Evolutionary conservation across 2,329 filamentous ascomycete species (phyloP), one percentile per base, ranked within the genome.

Genomic region (Xylariaceae sp.): DNA sequence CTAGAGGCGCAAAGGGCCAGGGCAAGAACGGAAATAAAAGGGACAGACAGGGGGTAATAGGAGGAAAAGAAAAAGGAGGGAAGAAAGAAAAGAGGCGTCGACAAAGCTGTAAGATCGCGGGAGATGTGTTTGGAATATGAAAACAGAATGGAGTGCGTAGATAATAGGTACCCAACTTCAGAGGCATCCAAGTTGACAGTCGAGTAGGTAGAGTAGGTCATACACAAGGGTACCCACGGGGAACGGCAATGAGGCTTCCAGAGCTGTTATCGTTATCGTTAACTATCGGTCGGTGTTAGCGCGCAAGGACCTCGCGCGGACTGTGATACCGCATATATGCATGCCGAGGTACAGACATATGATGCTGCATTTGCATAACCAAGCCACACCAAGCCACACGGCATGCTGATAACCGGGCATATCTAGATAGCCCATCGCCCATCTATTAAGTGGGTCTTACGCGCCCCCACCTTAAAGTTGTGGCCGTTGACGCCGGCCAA

Each of bases 201-300:
- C 19, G 19, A 42, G 40, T 26, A 42, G 26, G 19, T 26, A 42
- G 29, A 2, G 40, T 4, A 4, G 11, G 9, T 29, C 19, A 43
- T 19, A 19, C 19, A 19, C 35, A 11, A 47, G 30, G 43, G 35
- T 47, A 34, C 11, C n/a, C 3, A 47, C 42, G 26, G 30, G 34
- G 39, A 34, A n/a, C 19, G 34, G 26, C 19, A 39, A 26, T 30
- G 19, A 32, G 48, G 48, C 51, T 52, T 40, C 35, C 31, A 44
- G 47, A 43, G 48, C n/a, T 40, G 48, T 47, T 59, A 59, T 59
- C 57, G 57, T 56, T 59, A 57, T 59, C 54, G 44, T 40, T 19
- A 44, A 19, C 19, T 19, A 19, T 19, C 19, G 19, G 19, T 19
- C 19, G 19, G 19, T 19, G 19, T 19, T 19, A 19, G 19, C 19